A percentile compares a stretch with the other conserved stretches of the same genome.
Conservation (phyloP, 78 protist genomes). For the Dictyostelium citrinum region DNA sequence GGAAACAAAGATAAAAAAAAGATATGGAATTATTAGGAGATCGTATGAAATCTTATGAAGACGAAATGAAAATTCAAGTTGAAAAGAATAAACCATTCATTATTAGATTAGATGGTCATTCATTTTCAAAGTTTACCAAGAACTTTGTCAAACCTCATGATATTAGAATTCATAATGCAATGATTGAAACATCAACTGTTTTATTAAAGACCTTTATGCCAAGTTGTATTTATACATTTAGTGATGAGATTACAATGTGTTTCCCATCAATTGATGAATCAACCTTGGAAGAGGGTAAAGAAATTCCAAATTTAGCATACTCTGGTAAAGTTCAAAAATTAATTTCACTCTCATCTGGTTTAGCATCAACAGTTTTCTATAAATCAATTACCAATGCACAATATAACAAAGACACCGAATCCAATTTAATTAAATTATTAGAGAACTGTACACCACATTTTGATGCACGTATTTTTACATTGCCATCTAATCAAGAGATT, state of each 20-base stretch:
- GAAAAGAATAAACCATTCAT: conserved; percentile 26
- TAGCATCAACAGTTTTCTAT: conserved; percentile 47
- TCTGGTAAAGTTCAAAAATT: conserved; percentile 68
- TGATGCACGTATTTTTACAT: conserved; percentile 59
- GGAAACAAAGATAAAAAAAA: background rate
- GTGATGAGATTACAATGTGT: conserved; percentile 78
- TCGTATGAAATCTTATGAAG: background rate
- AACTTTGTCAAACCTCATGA: conserved; percentile 66
- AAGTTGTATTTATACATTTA: conserved; percentile 48
- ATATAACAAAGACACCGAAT: background rate
- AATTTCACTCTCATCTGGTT: conserved; percentile 54
- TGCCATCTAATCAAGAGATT: conserved; percentile 54
- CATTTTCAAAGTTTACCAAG: conserved; percentile 69
- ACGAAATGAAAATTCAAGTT: background rate
- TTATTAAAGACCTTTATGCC: conserved; percentile 55
- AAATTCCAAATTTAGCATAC: background rate
- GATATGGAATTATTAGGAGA: background rate
- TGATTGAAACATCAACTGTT: conserved; percentile 55
- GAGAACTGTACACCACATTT: background rate
- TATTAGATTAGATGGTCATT: conserved; percentile 78
- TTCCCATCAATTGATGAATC: conserved; percentile 28
- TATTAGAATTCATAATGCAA: conserved; percentile 79
- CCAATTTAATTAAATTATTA: background rate
- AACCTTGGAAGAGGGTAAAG: background rate
- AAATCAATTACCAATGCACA: background rate